Evolutionary conservation across 2,329 filamentous ascomycete genomes (phyloP), one percentile per base, ranked within the genome.

Genomic region (Coniochaeta prunicola): DNA sequence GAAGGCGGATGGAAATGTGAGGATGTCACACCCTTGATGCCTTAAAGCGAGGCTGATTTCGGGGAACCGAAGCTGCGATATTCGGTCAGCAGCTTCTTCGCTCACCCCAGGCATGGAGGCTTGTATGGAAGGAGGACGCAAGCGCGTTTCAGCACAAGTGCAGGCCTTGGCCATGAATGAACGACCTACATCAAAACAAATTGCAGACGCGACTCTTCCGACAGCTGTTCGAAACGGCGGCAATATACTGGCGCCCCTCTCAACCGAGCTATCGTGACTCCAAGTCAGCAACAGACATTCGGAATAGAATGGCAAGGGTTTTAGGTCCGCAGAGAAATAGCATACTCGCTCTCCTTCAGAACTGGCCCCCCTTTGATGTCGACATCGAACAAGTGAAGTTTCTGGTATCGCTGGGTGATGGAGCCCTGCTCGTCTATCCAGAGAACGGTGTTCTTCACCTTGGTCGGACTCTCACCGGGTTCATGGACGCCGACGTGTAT

Each of bases 401-500:
- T 97, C 71, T 96, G 89, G 74, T 97, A 97, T 21, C 73, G 63
- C 2, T 76, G 68, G 48, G 73, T 66, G 34, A 84, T 70, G 40
- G 63, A 58, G 19, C 81, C 81, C 28, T 71, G 65, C 5, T 74
- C 65, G 38, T 72, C 66, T 63, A 84, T 83, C 72, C 78, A 83
- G 62, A 85, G 68, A 53, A 78, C 77, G 48, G 80, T 76, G 74
- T 84, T 84, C 65, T 78, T 73, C 50, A 83, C 74, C 59, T 76
- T 77, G 5, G 64, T 66, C 10, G 57, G 10, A 2, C 59, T 60
- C 1, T 58, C 61, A 58, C 9, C 80, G 1, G 88, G 86, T 62
- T 93, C 90, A 74, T 97, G 93, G 63, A 97, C 86, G 3, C 93
- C 93, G 33, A 96, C 92, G 69, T 91, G 91, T 60, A 97, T 88